These are phyloP conservation scores for Mucor mucedo DNA, from an alignment of 371 early-diverging fungal species.

Conservation along the genomic window DNA sequence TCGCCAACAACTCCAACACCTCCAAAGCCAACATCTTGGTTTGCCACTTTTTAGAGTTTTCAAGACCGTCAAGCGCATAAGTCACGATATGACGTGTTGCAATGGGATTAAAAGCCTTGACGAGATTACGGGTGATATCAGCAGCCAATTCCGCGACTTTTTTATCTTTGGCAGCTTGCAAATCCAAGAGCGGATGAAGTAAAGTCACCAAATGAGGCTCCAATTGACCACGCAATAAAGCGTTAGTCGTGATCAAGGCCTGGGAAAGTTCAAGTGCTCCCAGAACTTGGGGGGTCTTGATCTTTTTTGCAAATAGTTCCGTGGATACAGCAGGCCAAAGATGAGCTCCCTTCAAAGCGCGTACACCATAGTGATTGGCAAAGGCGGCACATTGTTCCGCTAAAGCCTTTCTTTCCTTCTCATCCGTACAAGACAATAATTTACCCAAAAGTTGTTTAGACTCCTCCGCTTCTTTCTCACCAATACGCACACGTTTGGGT, in stretches of 20 bases:
- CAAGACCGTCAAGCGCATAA: conserved; percentile 60
- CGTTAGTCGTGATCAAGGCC: conserved; percentile 43
- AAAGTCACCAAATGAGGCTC: conserved; percentile 69
- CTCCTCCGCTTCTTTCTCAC: conserved; percentile 49
- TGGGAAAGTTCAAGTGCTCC: conserved; percentile 65
- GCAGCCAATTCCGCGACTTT: conserved; percentile 64
- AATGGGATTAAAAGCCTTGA: conserved; percentile 59
- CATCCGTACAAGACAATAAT: conserved; percentile 34
- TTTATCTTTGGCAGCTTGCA: conserved; percentile 70
- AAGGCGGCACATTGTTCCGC: conserved; percentile 47
- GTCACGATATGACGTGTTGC: conserved; percentile 63
- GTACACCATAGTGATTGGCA: conserved; percentile 56
- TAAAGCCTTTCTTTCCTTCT: conserved; percentile 34
- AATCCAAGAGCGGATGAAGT: conserved; percentile 61
- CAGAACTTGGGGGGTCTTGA: conserved; percentile 68
- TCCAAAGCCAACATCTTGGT: conserved; percentile 69
- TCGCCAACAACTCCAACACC: conserved; percentile 56
- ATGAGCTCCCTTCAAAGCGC: conserved; percentile 58
- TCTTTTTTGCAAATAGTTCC: conserved; percentile 72
- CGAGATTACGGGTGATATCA: conserved; percentile 58
- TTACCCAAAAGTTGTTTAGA: conserved; percentile 45
- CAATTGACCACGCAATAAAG: conserved; percentile 45
- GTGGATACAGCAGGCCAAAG: conserved; percentile 62
- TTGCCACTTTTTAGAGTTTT: conserved; percentile 79
- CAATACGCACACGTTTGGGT: conserved; percentile 44